Base-by-base conservation (phyloP, 495 filamentous ascomycete species). In the Cryomyces minteri region DNA sequence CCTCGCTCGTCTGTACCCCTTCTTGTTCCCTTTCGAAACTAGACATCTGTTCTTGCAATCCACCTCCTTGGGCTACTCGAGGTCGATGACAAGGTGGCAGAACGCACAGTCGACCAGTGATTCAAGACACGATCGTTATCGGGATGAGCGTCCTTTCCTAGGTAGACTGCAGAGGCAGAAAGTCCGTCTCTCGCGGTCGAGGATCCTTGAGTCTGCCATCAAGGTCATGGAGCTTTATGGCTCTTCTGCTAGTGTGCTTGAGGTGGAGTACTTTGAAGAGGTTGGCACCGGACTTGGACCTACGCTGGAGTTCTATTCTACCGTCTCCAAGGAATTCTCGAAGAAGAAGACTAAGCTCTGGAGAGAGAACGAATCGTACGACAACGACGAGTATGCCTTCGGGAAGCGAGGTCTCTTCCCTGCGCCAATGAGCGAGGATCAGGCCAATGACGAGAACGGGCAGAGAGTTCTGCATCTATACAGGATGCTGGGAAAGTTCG, bases 211-310 rank as follows among this genome's bases (percentile, higher is more conserved):
- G 54, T 95, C 92, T 28, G 92, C 92, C 0, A 70, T 94, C 55
- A 99, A 96, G 59, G 92, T 99, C n/a, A 95, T 99, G 92, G 90
- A 99, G 51, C 76, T 96, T 5, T 99, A 99, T 58, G 92, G 92
- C 1, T 82, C 84, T 4, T 95, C 88, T 4, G 81, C 90, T 33
- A 96, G 92, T 59, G 80, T 94, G 40, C 68, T 99, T 2, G 92
- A 99, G 55, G 88, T 99, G 14, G 92, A 99, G 56, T 99, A 99
- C 54, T 99, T 96, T 54, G 90, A 96, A 51, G 92, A 99, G 64
- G 92, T 96, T 38, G 92, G 92, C 41, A 96, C 92, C 38, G 92
- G 92, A 36, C 69, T 99, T 39, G 92, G 92, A 0, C 92, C 92
- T 11, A 99, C 92, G 6, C 72, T 99, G 18, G 92, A 99, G 59